Base-by-base conservation (phyloP, 2,329 filamentous ascomycete genomes). In the Pochonia chlamydosporia region DNA sequence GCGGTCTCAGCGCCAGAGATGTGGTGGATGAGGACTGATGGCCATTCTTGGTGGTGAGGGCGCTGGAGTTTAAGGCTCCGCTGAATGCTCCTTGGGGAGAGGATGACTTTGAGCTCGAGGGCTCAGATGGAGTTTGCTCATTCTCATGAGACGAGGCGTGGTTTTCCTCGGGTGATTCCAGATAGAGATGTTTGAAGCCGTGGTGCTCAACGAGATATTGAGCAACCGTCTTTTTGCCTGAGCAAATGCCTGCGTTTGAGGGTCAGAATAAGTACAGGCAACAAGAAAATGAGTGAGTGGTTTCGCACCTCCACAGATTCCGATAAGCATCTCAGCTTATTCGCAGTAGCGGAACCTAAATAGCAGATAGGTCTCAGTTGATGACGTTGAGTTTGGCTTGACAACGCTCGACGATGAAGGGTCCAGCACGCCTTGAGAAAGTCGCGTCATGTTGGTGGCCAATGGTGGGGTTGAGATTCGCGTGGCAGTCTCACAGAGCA, bases 171-270 rank as follows among this genome's bases (percentile, higher is more conserved):
- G 49, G 28, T 40, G 49, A 47, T 47, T 58, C 50, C 25, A 96
- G 74, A 57, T 80, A 76, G 48, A 96, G 77, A 40, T 81, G 80
- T 51, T 79, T 82, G 69, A 97, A 99, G 51, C 81, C 82, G 66
- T 96, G 87, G 54, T 91, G 81, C 53, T 90, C 79, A 54, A 91
- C 81, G 8, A 99, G 80, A 64, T 95, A 96, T 46, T 88, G 81
- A 49, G 90, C 90, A 54, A 97, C 88, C 9, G 89, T 89, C 63
- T 83, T 84, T 72, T 96, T 97, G 60, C 93, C 93, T 42, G 92
- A 84, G 71, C 91, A 97, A 59, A 96, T 92, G 60, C 88, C 91
- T 93, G 60, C 26, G 5, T 21, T 36, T 18, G 16, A 20, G 44
- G 55, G 53, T 50, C 43, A 52, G 44, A 39, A 31, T 42, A 30